These are phyloP conservation scores for Clarireedia sp. DNA, from an alignment of 2,329 filamentous ascomycete genomes.

Conservation along the genomic window DNA sequence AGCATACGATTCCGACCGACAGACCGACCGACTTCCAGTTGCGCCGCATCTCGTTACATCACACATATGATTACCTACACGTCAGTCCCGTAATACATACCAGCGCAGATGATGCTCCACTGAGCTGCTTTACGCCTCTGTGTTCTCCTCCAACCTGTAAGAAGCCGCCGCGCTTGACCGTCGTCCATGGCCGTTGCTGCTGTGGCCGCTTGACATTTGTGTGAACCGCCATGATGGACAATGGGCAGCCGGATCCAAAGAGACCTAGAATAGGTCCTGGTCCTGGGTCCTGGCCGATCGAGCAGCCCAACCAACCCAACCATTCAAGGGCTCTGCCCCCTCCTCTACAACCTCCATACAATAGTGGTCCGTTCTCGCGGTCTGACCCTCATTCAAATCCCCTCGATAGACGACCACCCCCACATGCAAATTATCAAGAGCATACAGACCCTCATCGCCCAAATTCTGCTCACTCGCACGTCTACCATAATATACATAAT, in stretches of 20 bases:
- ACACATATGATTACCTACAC: conserved; percentile 22
- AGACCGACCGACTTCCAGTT: conserved; percentile 13
- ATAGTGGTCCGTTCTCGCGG: conserved; percentile 5
- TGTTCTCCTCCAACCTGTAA: conserved; percentile 27
- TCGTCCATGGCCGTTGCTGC: conserved; percentile 33
- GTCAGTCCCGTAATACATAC: conserved; percentile 25
- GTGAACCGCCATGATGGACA: conserved; percentile 43
- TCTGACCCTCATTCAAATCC: conserved; percentile 1
- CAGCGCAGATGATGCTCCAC: conserved; percentile 24
- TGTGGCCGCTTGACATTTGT: conserved; percentile 34
- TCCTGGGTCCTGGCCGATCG: conserved; percentile 9
- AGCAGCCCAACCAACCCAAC: conserved; percentile 20
- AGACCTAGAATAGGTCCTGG: conserved; percentile 44
- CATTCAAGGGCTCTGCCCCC: conserved; percentile 33
- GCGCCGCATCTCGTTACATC: conserved; percentile 18
- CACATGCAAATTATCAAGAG: conserved; percentile 27
- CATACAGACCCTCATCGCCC: conserved; percentile 28
- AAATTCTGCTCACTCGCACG: conserved; percentile 23
- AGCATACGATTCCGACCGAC: background rate
- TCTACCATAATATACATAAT: conserved; percentile 28
- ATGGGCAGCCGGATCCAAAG: conserved; percentile 50
- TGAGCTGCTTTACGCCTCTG: conserved; percentile 20
- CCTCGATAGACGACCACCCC: conserved; percentile 39
- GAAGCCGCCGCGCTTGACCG: conserved; percentile 27
- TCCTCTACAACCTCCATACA: conserved; percentile 39